Evolutionary conservation across 2,329 filamentous ascomycete genomes (phyloP).

Genomic region (Drechslerella dactyloides): DNA sequence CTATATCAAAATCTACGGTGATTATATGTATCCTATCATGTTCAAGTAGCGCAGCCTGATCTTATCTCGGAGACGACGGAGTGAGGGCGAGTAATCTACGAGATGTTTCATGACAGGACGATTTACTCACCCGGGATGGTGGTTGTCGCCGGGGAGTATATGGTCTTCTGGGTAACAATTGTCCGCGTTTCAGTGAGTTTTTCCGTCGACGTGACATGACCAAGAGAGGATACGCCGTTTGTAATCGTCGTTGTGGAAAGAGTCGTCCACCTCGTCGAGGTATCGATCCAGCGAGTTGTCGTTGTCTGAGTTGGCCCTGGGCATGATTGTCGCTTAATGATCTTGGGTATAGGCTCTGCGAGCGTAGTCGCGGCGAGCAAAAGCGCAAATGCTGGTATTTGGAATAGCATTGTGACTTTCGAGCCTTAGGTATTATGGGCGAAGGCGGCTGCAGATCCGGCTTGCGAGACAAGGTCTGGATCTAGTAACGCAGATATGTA

Average conservation of each 20-base stretch:
- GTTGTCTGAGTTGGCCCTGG: slow-evolving; percentile 34
- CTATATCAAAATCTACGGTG: no score
- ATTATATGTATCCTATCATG: no score
- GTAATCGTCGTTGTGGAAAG: slow-evolving; percentile 23
- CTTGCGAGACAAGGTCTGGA: no score
- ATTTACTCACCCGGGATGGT: slow-evolving; percentile 21
- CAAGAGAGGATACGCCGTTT: slow-evolving; percentile 23
- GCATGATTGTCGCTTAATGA: background rate
- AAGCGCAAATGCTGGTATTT: background rate
- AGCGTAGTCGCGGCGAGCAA: slow-evolving; percentile 10
- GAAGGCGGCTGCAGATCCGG: no score
- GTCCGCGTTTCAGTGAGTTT: slow-evolving; percentile 14
- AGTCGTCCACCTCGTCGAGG: slow-evolving; percentile 11
- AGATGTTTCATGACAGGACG: no score
- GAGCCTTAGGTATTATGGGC: no score
- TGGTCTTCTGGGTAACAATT: slow-evolving; percentile 21
- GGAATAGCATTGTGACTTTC: slow-evolving; percentile 21
- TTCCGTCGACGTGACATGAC: slow-evolving; percentile 26
- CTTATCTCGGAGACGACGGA: no score
- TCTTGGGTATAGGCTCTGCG: background rate
- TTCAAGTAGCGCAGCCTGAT: no score
- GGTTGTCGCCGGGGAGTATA: slow-evolving; percentile 16
- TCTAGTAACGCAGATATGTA: no score
- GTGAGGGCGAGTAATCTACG: no score
- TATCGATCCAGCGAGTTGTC: slow-evolving; percentile 13